Conservation (phyloP, 768 basidiomycete genomes). For the Xerocomellus intermedius region DNA sequence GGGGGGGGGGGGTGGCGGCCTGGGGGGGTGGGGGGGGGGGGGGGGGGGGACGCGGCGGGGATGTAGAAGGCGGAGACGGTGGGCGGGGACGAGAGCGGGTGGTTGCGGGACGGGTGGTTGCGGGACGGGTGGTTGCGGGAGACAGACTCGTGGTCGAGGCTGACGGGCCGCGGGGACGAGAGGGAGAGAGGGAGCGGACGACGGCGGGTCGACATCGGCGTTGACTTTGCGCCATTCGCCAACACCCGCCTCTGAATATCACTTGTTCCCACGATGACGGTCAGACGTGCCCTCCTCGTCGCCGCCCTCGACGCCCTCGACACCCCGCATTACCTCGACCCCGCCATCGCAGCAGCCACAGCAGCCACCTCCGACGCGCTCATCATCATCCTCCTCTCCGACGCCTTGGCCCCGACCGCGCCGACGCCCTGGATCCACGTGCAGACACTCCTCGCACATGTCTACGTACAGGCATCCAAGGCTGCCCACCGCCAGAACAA, state of each 20-base stretch:
- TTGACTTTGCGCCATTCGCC: background rate
- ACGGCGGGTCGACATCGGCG: too few species aligned
- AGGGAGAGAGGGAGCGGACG: background rate
- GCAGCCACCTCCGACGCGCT: conserved; percentile 48
- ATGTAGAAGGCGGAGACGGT: conserved; percentile 27
- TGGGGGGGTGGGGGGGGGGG: conserved; percentile 40
- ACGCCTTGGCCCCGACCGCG: conserved; percentile 44
- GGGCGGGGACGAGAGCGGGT: conserved; percentile 28
- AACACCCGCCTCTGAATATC: background rate
- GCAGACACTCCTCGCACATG: conserved; percentile 74
- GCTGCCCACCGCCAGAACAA: conserved; percentile 66
- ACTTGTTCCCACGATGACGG: conserved; percentile 18
- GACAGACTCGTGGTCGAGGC: conserved; percentile 17
- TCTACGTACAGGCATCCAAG: conserved; percentile 84
- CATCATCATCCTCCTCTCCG: conserved; percentile 64
- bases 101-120: conserved; percentile 15
- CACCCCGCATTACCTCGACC: conserved; percentile 53
- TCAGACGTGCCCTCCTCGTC: conserved; percentile 42
- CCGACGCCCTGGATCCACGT: conserved; percentile 58
- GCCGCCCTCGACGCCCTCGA: conserved; percentile 52
- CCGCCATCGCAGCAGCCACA: conserved; percentile 49
- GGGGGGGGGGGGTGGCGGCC: conserved; percentile 34
- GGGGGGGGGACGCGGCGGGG: conserved; percentile 16
- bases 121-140: conserved; percentile 10
- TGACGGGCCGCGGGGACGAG: conserved; percentile 3